phyloP scores from a whole-genome alignment of 352 stramenopile genomes.

The Pythium biforme region DNA sequence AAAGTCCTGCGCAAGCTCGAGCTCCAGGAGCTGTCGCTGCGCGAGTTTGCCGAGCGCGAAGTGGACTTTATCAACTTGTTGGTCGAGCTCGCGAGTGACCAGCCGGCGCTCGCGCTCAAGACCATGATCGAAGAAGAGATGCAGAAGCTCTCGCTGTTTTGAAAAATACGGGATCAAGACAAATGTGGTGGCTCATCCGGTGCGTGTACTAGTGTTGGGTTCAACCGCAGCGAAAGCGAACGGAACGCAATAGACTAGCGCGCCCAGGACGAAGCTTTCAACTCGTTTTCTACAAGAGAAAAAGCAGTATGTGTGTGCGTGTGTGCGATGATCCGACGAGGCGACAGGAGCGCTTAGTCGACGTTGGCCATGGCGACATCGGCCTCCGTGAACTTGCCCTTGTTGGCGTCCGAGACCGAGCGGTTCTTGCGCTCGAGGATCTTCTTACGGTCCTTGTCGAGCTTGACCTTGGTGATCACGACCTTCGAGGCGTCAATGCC shows the following conservation, averaged over 20 bases:
- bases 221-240: neutral
- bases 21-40: conserved; percentile 68
- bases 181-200: conserved; percentile 22
- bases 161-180: neutral
- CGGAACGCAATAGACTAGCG: conserved; percentile 1
- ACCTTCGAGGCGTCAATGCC: conserved; percentile 98
- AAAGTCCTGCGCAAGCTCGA: conserved; percentile 68
- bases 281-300: conserved; percentile 8
- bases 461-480: conserved; percentile 99
- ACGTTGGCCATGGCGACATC: conserved; percentile 88
- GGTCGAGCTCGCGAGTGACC: conserved; percentile 72
- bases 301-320: conserved; percentile 10
- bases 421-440: conserved; percentile 98
- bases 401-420: conserved; percentile 66
- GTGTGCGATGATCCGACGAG: conserved; percentile 2
- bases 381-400: conserved; percentile 90
- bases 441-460: conserved; percentile 99
- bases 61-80: conserved; percentile 83
- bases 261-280: conserved; percentile 17
- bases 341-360: conserved; percentile 59
- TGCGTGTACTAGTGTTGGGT: conserved; percentile 21
- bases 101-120: conserved; percentile 58
- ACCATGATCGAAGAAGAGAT: conserved; percentile 73
- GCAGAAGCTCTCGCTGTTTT: conserved; percentile 39
- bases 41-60: conserved; percentile 71